phyloP scores from a whole-genome alignment of 2,329 filamentous ascomycete species.

The Colletotrichum gloeosporioides region DNA sequence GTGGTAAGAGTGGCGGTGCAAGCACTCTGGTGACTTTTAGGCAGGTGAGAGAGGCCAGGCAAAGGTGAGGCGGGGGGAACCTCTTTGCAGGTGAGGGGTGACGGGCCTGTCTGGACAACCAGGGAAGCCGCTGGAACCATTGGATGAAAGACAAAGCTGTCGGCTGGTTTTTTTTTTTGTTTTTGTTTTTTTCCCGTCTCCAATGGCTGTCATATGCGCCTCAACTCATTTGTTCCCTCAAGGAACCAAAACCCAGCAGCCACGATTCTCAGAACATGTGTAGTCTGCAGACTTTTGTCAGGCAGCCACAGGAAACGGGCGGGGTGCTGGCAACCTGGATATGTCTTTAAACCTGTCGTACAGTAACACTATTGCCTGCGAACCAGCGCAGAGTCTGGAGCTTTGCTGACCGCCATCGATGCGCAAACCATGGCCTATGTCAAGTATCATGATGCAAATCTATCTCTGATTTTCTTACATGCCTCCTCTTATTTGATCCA shows the following conservation, averaged over 20 bases:
- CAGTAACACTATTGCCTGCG: neutral
- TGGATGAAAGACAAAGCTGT: neutral
- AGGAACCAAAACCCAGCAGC: neutral
- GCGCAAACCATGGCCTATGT: too few relatives aligned
- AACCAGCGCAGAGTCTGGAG: neutral
- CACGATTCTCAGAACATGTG: neutral
- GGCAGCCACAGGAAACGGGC: neutral
- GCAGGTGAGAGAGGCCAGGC: neutral
- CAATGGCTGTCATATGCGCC: neutral
- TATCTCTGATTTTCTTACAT: neutral
- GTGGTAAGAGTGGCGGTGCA: constrained; percentile 5
- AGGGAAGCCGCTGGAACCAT: neutral
- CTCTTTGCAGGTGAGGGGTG: neutral
- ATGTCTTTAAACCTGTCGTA: neutral
- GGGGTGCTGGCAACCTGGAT: neutral
- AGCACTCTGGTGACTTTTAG: neutral
- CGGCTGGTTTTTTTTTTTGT: neutral
- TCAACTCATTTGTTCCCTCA: neutral
- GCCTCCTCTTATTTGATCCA: neutral
- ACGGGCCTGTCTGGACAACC: neutral
- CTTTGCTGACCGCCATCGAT: neutral
- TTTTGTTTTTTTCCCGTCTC: neutral
- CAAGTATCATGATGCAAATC: neutral
- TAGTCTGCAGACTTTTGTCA: neutral
- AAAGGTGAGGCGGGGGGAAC: neutral